These are phyloP conservation scores for button mushroom (Agaricus bisporus) DNA, from an alignment of 768 basidiomycete species.

Conservation along the genomic window DNA sequence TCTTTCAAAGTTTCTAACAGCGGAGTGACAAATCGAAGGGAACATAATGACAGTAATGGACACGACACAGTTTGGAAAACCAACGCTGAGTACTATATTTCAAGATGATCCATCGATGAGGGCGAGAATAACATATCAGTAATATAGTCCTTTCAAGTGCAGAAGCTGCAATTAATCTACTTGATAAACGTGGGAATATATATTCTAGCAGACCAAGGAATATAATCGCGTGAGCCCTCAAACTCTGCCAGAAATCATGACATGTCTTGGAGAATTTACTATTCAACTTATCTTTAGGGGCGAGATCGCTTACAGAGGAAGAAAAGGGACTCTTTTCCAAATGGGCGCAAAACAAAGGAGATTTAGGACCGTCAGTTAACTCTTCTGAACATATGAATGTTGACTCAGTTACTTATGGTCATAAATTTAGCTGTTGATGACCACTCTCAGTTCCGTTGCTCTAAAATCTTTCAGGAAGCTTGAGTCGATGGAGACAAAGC, in stretches of 20 bases:
- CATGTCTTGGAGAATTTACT: not conserved
- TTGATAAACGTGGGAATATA: conserved; percentile 25
- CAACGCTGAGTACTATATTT: not conserved
- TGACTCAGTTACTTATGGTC: not conserved
- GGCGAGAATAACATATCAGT: not conserved
- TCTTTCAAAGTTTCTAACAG: not conserved
- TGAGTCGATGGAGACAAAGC: conserved; percentile 17
- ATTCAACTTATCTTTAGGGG: not conserved
- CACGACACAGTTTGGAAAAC: conserved; percentile 5
- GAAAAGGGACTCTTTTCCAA: not conserved
- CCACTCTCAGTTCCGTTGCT: conserved; percentile 17
- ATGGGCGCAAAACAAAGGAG: not conserved
- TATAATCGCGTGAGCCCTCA: conserved; percentile 23
- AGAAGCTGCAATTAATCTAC: conserved; percentile 22
- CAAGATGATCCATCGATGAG: not conserved
- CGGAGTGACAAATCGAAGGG: not conserved
- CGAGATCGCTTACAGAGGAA: not conserved
- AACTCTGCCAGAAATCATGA: too few relatives aligned
- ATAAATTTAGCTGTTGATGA: conserved; percentile 17
- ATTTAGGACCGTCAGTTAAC: conserved; percentile 3
- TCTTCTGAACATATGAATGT: not conserved
- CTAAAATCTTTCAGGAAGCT: conserved; percentile 17
- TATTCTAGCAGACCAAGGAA: conserved; percentile 27
- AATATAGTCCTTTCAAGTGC: conserved; percentile 17
- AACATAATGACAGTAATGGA: conserved; percentile 1